A percentile compares a stretch with the other conserved stretches of the same genome.
phyloP scores from a whole-genome alignment of 352 stramenopile species.

The Globisporangium camurandrum region DNA sequence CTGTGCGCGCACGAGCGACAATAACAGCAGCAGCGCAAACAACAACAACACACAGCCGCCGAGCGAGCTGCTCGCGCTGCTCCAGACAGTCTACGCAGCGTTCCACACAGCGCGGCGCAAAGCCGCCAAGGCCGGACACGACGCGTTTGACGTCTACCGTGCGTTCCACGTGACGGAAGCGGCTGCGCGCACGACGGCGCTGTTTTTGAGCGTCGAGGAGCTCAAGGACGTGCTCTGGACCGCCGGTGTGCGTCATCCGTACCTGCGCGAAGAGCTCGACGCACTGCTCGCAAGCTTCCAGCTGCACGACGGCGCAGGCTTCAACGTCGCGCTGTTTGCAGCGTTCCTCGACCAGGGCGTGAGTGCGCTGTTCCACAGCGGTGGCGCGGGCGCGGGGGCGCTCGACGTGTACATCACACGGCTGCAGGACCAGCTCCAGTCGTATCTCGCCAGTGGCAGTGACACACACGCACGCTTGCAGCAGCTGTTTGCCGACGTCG shows the following conservation, averaged over 20 bases:
- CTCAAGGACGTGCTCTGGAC: slow-evolving; percentile 71
- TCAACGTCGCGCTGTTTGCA: slow-evolving; percentile 46
- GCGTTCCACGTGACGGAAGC: slow-evolving; percentile 38
- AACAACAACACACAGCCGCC: slow-evolving; percentile 11
- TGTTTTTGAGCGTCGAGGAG: slow-evolving; percentile 46
- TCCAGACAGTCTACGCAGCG: slow-evolving; percentile 38
- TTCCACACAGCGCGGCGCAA: slow-evolving; percentile 23
- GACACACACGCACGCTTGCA: slow-evolving; percentile 37
- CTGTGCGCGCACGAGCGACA: slow-evolving; percentile 17
- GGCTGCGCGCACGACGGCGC: slow-evolving; percentile 13
- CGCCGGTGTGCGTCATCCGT: slow-evolving; percentile 50
- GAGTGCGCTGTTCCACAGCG: slow-evolving; percentile 33
- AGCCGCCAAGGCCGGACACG: slow-evolving; percentile 16
- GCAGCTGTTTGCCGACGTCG: slow-evolving; percentile 44
- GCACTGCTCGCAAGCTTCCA: slow-evolving; percentile 51
- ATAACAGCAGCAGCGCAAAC: slow-evolving; percentile 7
- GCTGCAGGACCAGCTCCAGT: slow-evolving; percentile 45
- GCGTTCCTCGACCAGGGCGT: slow-evolving; percentile 46
- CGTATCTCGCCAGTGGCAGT: slow-evolving; percentile 49
- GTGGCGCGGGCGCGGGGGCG: slow-evolving; percentile 20
- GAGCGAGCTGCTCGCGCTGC: slow-evolving; percentile 38
- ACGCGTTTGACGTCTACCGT: slow-evolving; percentile 33
- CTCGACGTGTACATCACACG: slow-evolving; percentile 52
- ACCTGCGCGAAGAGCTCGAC: slow-evolving; percentile 61
- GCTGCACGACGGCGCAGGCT: slow-evolving; percentile 24